Evolutionary conservation across 2,329 filamentous ascomycete species (phyloP), one percentile per base, ranked within the genome.

Genomic region (Fusarium redolens): DNA sequence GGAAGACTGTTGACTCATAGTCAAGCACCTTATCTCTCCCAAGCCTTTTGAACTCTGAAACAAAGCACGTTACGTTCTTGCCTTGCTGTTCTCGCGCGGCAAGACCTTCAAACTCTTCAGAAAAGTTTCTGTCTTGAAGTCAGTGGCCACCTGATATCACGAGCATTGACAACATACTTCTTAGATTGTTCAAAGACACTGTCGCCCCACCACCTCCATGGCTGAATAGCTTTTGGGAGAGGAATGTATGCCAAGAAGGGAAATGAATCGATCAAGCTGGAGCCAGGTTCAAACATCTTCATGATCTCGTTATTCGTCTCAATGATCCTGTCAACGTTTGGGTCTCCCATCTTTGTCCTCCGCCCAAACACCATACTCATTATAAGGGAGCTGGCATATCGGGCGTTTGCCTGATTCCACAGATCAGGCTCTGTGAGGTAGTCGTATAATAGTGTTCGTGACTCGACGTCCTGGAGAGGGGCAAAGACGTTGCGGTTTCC

Each of bases 381-480:
- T 5, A 22, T 15, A 15, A 41, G 40, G 5, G 40, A 41, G 40
- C 40, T 41, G 40, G 40, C 40, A 41, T 41, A 41, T n/a, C 40
- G 40, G 0, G 40, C 20, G 0, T 41, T 41, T 9, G 20, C 40
- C 13, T 41, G 40, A 5, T 41, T 41, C 40, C 40, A 41, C 4
- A 15, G 20, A 41, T 22, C 40, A n/a, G 40, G 40, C 13, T 41
- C 40, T 15, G 20, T 41, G 40, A 41, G 40, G 13, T 41, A 41
- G 4, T 41, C 40, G 20, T 41, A 10, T 14, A 41, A 15, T 10
- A 41, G 40, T 41, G 40, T 41, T 22, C 40, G 40, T 22, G 40
- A 41, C 60, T 70, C 64, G 10, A 70, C n/a, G 25, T 70, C 68
- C 31, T 70, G 68, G 37, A 64, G 62, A 17, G 59, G 68, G 3